phyloP scores from a whole-genome alignment of 169 alveolate genomes.

The Plasmodium cynomolgi region DNA sequence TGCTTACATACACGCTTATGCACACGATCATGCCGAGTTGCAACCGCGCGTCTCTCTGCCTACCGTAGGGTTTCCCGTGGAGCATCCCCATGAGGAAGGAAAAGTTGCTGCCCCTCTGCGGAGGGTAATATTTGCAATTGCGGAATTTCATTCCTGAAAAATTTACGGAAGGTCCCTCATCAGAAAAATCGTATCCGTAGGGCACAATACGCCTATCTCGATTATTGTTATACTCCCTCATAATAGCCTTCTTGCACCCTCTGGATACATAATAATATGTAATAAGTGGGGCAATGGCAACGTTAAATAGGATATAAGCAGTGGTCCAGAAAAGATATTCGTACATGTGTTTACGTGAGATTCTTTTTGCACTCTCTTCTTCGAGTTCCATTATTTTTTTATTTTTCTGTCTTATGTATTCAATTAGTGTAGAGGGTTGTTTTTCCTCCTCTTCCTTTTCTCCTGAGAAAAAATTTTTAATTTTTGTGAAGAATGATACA shows the following conservation, averaged over 20 bases:
- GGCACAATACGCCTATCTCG: constrained; percentile 9
- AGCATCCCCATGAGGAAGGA: background rate
- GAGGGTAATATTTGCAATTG: background rate
- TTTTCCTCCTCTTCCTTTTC: background rate
- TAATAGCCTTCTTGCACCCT: background rate
- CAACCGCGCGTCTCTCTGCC: background rate
- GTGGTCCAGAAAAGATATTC: background rate
- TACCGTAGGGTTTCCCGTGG: constrained; percentile 13
- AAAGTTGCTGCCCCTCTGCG: background rate
- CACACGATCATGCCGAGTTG: too few species aligned
- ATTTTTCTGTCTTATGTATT: constrained; percentile 27
- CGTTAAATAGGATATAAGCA: background rate
- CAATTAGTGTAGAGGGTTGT: constrained; percentile 17
- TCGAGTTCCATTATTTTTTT: constrained; percentile 5
- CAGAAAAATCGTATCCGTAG: background rate
- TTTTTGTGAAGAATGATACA: background rate
- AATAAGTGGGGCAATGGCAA: background rate
- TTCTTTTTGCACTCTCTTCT: background rate
- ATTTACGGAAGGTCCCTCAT: background rate
- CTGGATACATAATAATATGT: background rate
- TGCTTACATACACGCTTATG: too few species aligned
- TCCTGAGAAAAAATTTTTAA: background rate
- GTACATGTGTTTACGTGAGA: background rate
- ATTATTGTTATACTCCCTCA: background rate
- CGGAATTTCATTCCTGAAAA: background rate